These are phyloP conservation scores for Colletotrichum incanum DNA, from an alignment of 2,329 filamentous ascomycete genomes.

Conservation along the genomic window DNA sequence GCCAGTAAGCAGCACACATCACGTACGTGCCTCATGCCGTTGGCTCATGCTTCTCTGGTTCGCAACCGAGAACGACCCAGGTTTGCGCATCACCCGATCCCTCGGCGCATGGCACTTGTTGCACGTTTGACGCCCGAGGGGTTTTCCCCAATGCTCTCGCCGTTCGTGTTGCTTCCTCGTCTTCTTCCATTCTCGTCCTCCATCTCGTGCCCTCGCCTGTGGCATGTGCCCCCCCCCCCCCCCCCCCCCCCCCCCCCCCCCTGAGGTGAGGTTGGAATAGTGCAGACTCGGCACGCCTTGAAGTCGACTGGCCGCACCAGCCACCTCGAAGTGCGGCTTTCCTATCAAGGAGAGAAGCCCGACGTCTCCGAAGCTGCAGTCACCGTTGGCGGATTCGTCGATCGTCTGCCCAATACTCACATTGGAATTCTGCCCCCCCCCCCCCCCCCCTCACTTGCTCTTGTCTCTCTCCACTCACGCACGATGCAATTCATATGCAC, in stretches of 20 bases:
- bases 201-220: neutral
- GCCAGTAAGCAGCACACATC: neutral
- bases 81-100: neutral
- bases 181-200: neutral
- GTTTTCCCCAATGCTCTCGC: neutral
- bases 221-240: neutral
- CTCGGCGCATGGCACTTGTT: neutral
- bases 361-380: constrained; percentile 6
- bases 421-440: neutral
- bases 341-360: constrained; percentile 2
- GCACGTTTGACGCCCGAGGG: neutral
- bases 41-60: neutral
- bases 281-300: neutral
- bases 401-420: neutral
- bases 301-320: neutral
- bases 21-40: neutral
- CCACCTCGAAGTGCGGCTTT: constrained; percentile 6
- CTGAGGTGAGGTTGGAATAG: neutral
- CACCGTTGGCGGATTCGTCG: neutral
- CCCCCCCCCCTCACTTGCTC: neutral
- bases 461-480: constrained; percentile 1
- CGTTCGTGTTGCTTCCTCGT: too few species aligned
- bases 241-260: neutral
- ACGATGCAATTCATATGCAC: neutral
- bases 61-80: neutral